These are phyloP conservation scores for Trichoderma koningiopsis DNA, from an alignment of 2,329 filamentous ascomycete species.

Conservation along the genomic window DNA sequence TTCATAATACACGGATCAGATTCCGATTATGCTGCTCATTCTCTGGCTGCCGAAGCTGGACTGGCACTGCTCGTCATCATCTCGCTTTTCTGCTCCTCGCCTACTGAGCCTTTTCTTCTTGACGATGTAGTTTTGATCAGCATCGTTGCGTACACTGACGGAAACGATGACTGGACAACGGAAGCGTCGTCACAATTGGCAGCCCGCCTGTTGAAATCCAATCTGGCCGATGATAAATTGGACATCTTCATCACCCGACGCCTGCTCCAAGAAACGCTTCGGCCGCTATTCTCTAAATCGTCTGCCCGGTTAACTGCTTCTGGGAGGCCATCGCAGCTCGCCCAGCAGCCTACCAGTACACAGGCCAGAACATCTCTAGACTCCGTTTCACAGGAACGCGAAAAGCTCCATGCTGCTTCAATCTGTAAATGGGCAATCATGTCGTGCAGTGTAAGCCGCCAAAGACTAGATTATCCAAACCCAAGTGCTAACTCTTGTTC, in stretches of 20 bases:
- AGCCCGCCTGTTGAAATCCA: constrained; percentile 35
- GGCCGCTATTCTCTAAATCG: constrained; percentile 65
- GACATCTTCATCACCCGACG: constrained; percentile 53
- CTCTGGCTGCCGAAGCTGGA: constrained; percentile 17
- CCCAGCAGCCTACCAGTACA: background rate
- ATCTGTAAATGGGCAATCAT: constrained; percentile 57
- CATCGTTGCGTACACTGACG: constrained; percentile 39
- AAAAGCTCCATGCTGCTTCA: constrained; percentile 30
- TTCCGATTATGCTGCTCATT: constrained; percentile 4
- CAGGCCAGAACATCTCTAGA: constrained; percentile 12
- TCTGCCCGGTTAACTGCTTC: constrained; percentile 44
- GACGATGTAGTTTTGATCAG: constrained; percentile 34
- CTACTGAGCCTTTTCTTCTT: background rate
- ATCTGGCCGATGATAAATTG: constrained; percentile 30
- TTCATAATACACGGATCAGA: background rate
- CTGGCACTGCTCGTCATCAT: constrained; percentile 17
- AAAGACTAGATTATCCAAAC: too few species aligned
- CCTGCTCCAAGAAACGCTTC: constrained; percentile 65
- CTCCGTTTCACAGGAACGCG: constrained; percentile 32
- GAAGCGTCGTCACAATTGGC: constrained; percentile 37
- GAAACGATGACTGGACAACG: constrained; percentile 45
- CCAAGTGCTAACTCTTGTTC: background rate
- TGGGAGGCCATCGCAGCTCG: constrained; percentile 34
- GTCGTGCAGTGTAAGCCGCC: constrained; percentile 49
- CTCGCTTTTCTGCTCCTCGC: background rate